These are phyloP conservation scores for Penium margaritaceum DNA, from an alignment of 139 green algal species.

Conservation along the genomic window DNA sequence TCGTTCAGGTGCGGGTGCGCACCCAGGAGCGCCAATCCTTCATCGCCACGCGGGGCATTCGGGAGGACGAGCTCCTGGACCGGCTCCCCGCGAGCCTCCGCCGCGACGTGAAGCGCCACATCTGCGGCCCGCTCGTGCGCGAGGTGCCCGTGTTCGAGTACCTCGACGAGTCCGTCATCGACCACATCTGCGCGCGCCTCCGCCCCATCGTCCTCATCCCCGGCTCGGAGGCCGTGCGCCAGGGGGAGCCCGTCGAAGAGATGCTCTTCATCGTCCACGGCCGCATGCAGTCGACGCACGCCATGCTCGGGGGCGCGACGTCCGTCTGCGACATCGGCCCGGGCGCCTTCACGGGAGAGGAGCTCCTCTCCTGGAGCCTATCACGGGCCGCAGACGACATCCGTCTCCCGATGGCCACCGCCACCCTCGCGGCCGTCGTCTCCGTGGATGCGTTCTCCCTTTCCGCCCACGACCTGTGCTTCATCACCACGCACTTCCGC, in stretches of 20 bases:
- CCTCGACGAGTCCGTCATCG: background rate
- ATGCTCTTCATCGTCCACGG: slow-evolving; percentile 22
- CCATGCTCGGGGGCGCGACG: too few species aligned
- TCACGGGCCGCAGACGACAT: too few species aligned
- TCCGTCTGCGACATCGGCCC: too few species aligned
- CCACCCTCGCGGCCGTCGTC: too few species aligned
- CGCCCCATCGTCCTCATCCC: slow-evolving; percentile 6
- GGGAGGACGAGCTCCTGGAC: slow-evolving; percentile 3
- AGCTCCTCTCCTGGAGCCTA: too few species aligned
- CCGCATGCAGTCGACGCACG: too few species aligned
- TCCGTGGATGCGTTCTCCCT: too few species aligned
- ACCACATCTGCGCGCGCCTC: slow-evolving; percentile 15
- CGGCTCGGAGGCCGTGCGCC: background rate
- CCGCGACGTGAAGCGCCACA: slow-evolving; percentile 7
- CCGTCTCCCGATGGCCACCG: too few species aligned
- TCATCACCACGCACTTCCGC: too few species aligned
- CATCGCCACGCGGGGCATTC: background rate
- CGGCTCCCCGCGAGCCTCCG: background rate
- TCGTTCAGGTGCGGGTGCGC: too few species aligned
- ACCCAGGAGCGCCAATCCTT: background rate
- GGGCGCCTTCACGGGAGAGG: too few species aligned
- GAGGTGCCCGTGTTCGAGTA: slow-evolving; percentile 9
- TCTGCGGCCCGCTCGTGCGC: slow-evolving; percentile 10
- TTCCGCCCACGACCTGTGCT: too few species aligned
- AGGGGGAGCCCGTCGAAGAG: background rate